These are phyloP conservation scores for Madurella fahalii DNA, from an alignment of 2,329 filamentous ascomycete species.

Conservation along the genomic window DNA sequence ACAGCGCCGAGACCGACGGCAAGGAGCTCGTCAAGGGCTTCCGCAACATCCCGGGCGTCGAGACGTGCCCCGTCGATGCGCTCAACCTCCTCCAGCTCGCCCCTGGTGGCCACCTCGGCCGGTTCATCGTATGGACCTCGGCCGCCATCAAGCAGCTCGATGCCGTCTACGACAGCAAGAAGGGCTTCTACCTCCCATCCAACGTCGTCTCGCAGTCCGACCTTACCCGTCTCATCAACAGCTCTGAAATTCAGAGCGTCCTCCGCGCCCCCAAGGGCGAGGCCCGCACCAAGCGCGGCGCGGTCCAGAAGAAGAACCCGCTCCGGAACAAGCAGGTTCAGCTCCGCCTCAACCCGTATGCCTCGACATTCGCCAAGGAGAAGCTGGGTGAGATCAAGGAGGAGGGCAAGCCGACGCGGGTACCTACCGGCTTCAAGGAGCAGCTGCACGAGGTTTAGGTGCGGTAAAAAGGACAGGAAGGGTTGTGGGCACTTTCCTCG, in stretches of 20 bases:
- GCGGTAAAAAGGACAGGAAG: constrained; percentile 16
- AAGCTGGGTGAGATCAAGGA: constrained; percentile 62
- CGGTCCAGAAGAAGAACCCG: constrained; percentile 99
- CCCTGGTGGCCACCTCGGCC: constrained; percentile 96
- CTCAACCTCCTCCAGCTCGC: constrained; percentile 99
- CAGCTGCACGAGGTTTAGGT: constrained; percentile 26
- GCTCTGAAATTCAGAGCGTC: constrained; percentile 94
- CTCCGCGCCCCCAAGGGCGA: constrained; percentile 88
- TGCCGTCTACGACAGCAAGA: constrained; percentile 96
- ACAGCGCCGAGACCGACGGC: constrained; percentile 92
- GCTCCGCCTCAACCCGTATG: constrained; percentile 98
- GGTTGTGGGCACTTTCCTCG: constrained; percentile 26
- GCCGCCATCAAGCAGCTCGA: constrained; percentile 95
- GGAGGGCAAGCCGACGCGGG: constrained; percentile 23
- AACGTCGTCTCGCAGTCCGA: constrained; percentile 93
- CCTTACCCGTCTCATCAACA: constrained; percentile 98
- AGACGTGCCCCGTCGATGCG: constrained; percentile 89
- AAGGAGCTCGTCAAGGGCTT: constrained; percentile 90
- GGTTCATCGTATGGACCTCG: constrained; percentile 99
- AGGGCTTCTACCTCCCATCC: constrained; percentile 95
- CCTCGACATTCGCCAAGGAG: constrained; percentile 81
- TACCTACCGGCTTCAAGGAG: constrained; percentile 22
- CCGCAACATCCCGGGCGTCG: constrained; percentile 98
- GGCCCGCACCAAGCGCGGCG: constrained; percentile 80
- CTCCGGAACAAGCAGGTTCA: constrained; percentile 98